phyloP scores from a whole-genome alignment of 139 green algal species.

The Chlorella vulgaris region DNA sequence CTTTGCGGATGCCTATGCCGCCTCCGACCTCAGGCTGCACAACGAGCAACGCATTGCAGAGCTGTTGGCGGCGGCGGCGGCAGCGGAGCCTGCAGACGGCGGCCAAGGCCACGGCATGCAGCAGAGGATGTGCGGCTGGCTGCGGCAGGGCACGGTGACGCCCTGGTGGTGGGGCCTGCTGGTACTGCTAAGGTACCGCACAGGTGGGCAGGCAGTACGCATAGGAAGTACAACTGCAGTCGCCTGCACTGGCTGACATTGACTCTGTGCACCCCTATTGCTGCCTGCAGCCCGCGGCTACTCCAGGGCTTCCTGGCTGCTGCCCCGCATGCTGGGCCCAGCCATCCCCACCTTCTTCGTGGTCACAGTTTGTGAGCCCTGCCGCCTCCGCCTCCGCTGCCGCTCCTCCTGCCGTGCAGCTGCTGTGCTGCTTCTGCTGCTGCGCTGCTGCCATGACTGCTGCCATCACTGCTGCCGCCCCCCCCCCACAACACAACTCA shows the following conservation, averaged over 20 bases:
- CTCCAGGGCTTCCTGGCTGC: neutral
- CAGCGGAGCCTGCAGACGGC: neutral
- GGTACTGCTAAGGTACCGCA: constrained; percentile 73
- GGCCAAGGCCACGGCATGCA: neutral
- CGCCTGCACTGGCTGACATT: neutral
- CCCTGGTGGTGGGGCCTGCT: constrained; percentile 72
- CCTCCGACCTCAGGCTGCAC: neutral
- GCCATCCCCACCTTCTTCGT: constrained; percentile 62
- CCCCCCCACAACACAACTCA: no score
- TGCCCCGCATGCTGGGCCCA: neutral
- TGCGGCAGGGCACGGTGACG: constrained; percentile 62
- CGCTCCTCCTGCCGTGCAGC: no score
- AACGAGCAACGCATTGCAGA: neutral
- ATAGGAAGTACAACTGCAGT: neutral
- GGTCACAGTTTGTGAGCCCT: constrained; percentile 24
- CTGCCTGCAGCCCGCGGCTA: neutral
- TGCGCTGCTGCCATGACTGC: no score
- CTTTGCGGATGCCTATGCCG: constrained; percentile 20
- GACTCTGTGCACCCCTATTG: neutral
- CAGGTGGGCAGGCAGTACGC: neutral
- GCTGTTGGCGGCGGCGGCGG: neutral
- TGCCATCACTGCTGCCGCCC: no score
- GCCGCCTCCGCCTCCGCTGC: no score
- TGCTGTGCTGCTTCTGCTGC: no score
- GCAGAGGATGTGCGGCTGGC: constrained; percentile 51